These are phyloP conservation scores for Aspergillus jensenii DNA, from an alignment of 2,329 filamentous ascomycete species.

Conservation along the genomic window DNA sequence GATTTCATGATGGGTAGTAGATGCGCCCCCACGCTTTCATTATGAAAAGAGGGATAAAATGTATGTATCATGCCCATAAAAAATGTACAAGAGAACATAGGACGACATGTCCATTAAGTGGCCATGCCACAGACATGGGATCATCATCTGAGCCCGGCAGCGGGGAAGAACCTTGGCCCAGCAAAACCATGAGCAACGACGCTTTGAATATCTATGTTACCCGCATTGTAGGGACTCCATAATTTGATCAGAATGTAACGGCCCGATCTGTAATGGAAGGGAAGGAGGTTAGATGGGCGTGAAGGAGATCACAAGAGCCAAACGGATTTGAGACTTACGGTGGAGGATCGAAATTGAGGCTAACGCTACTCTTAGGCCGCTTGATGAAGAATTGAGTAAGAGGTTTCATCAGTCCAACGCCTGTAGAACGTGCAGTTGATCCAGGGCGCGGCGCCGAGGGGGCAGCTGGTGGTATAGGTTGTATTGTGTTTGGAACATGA, in stretches of 20 bases:
- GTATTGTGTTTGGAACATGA: slow-evolving; percentile 26
- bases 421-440: slow-evolving; percentile 3
- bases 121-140: too few species aligned
- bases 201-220: slow-evolving; percentile 87
- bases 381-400: slow-evolving; percentile 83
- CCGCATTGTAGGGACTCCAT: slow-evolving; percentile 73
- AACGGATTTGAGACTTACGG: slow-evolving; percentile 31
- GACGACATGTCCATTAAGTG: neutral
- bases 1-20: neutral
- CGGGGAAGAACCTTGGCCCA: slow-evolving; percentile 80
- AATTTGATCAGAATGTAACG: slow-evolving; percentile 86
- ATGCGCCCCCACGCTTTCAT: neutral
- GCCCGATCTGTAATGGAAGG: slow-evolving; percentile 56
- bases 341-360: slow-evolving; percentile 67
- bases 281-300: slow-evolving; percentile 11
- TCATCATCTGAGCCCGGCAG: slow-evolving; percentile 57
- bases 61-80: neutral
- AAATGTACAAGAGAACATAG: neutral
- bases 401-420: slow-evolving; percentile 60
- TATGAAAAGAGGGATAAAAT: neutral
- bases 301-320: neutral
- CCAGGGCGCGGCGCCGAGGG: slow-evolving; percentile 10
- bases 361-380: slow-evolving; percentile 78
- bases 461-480: slow-evolving; percentile 23
- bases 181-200: slow-evolving; percentile 81